Percentiles rank a stretch among this genome's conserved stretches.
Conservation (phyloP, 208 protist species). For the Trypanosoma brucei region DNA sequence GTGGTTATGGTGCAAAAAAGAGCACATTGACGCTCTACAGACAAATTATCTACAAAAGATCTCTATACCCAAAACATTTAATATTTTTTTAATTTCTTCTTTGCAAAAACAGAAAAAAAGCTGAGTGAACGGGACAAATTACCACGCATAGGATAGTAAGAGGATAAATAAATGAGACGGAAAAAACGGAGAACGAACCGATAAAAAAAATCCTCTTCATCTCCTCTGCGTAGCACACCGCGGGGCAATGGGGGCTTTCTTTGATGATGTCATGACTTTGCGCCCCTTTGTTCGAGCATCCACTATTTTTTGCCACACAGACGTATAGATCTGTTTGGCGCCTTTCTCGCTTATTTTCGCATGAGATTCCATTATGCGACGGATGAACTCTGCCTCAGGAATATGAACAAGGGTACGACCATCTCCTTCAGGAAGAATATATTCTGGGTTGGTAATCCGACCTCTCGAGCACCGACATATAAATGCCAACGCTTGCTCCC, state of each 20-base stretch:
- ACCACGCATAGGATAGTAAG: constrained; percentile 1
- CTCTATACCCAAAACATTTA: background rate
- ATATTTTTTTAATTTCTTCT: background rate
- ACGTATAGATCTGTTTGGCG: constrained; percentile 87
- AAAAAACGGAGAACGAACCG: constrained; percentile 12
- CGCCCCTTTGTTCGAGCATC: constrained; percentile 82
- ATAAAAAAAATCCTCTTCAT: constrained; percentile 2
- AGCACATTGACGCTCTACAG: background rate
- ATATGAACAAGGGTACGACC: constrained; percentile 86
- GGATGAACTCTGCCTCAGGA: constrained; percentile 86
- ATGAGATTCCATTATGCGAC: constrained; percentile 57
- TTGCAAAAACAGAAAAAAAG: constrained; percentile 1
- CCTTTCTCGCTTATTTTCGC: constrained; percentile 72
- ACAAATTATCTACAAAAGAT: background rate
- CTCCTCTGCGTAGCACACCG: constrained; percentile 44
- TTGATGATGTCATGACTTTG: constrained; percentile 83
- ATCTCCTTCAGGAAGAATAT: constrained; percentile 80
- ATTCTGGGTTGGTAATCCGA: constrained; percentile 57
- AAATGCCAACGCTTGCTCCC: constrained; percentile 72
- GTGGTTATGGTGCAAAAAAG: constrained; percentile 20
- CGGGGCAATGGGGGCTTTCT: constrained; percentile 44
- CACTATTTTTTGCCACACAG: constrained; percentile 81
- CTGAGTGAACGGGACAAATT: background rate
- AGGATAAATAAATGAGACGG: constrained; percentile 21
- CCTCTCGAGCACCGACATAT: constrained; percentile 53